Base-by-base conservation (phyloP, 2,329 filamentous ascomycete genomes). In the Atkinsonella texensis region DNA sequence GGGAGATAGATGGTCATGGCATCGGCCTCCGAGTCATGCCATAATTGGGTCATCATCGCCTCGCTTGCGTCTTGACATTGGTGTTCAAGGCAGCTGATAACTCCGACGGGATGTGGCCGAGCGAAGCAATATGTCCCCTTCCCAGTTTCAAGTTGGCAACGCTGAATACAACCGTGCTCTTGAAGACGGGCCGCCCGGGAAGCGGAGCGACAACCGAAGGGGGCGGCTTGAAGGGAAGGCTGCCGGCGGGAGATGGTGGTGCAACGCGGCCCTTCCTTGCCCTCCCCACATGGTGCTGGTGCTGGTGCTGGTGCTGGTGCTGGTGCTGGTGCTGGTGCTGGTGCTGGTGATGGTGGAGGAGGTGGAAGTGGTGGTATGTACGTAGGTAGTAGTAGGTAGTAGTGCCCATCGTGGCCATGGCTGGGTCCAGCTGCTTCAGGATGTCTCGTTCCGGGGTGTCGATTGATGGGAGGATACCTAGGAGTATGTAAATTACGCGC, bases 141-240 rank as follows among this genome's bases (percentile, higher is more conserved):
- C 15, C 35, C 35, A 38, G 28, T 28, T 38, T 38, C 15, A 38
- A 7, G 11, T 38, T 12, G 5, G 35, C 35, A 9, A 23, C n/a
- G 20, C 8, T 20, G 12, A 41, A 41, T 18, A 47, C 28, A 48
- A 45, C 45, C 52, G 52, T 51, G 41, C 46, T 46, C 41, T 13
- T 51, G 49, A 51, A 46, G 52, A 51, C 49, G 35, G 49, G 41
- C 52, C 49, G 52, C 17, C 45, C 52, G 52, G 52, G 49, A 43
- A 17, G 39, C 49, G 52, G 52, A 41, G 41, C 45, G 45, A 17
- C 20, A 51, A 41, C 52, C 49, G 49, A 51, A 42, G 33, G 41
- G 45, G 46, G 40, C 31, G 44, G 46, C 31, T 45, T 33, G 20
- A 45, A 48, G 40, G 40, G 46, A 46, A 45, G 45, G 52, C 52